Percentiles rank a stretch among this genome's conserved stretches.
Conservation (phyloP, 1,284 basidiomycete species). For the Amylostereum areolatum region DNA sequence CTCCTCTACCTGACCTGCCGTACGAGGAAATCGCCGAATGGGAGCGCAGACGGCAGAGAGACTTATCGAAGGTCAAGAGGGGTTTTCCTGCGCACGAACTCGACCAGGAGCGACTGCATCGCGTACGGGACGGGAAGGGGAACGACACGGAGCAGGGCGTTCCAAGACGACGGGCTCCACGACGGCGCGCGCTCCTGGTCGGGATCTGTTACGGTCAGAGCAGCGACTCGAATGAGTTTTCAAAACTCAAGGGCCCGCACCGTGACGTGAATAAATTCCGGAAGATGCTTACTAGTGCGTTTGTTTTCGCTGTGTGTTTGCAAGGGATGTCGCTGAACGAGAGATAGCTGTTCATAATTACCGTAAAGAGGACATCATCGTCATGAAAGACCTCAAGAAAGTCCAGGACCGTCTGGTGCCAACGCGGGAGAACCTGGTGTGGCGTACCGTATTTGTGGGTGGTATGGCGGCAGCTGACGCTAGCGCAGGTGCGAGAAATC, state of each 20-base stretch:
- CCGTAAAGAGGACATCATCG: conserved; percentile 16
- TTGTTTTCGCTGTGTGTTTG: too few relatives aligned
- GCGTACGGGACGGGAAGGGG: too few relatives aligned
- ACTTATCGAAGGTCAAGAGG: too few relatives aligned
- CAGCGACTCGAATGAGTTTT: neutral
- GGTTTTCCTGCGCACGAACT: too few relatives aligned
- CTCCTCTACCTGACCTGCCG: too few relatives aligned
- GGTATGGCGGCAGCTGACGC: neutral
- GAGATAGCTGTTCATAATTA: conserved; percentile 17
- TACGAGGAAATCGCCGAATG: too few relatives aligned
- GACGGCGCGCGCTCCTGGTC: conserved; percentile 9
- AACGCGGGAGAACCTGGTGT: conserved; percentile 7
- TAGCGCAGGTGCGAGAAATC: conserved; percentile 26
- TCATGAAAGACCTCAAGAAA: conserved; percentile 22
- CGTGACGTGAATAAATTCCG: conserved; percentile 8
- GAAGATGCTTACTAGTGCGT: conserved; percentile 9
- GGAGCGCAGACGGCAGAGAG: too few relatives aligned
- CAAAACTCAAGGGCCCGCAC: conserved; percentile 7
- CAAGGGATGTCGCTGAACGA: too few relatives aligned
- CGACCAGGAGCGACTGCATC: too few relatives aligned
- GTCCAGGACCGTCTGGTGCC: conserved; percentile 2
- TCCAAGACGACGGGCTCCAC: too few relatives aligned
- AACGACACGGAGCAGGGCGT: too few relatives aligned
- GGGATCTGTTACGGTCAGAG: conserved; percentile 6
- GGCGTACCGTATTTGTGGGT: neutral